These are phyloP conservation scores for Deuterostichococcus epilithicus DNA, from an alignment of 139 green algal genomes.

Conservation along the genomic window DNA sequence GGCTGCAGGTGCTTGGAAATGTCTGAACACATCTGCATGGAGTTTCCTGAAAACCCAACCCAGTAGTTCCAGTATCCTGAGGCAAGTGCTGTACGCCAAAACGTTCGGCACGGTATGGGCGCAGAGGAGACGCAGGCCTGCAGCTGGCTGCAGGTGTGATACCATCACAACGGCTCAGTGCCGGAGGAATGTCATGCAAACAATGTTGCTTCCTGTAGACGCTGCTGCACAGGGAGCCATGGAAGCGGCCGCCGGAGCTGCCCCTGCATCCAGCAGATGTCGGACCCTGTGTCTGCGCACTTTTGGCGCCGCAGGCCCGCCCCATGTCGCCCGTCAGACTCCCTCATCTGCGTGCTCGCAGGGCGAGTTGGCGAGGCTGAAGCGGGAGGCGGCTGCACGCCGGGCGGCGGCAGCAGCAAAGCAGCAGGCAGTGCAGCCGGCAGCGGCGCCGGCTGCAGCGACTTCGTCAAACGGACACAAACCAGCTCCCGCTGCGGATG, in stretches of 20 bases:
- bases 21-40: background rate
- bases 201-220: too few relatives aligned
- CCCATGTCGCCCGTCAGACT: background rate
- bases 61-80: too few relatives aligned
- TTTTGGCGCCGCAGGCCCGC: background rate
- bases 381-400: slow-evolving; percentile 19
- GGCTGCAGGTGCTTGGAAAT: slow-evolving; percentile 17
- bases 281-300: background rate
- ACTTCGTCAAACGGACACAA: background rate
- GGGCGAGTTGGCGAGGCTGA: slow-evolving; percentile 14
- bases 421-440: slow-evolving; percentile 18
- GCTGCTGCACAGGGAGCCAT: too few relatives aligned
- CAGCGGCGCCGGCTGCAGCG: slow-evolving; percentile 3
- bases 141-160: too few relatives aligned
- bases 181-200: too few relatives aligned
- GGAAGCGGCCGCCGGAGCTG: too few relatives aligned
- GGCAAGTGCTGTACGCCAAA: too few relatives aligned
- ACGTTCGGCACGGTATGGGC: too few relatives aligned
- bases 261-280: too few relatives aligned
- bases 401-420: slow-evolving; percentile 21
- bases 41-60: too few relatives aligned
- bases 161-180: too few relatives aligned
- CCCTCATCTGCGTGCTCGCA: slow-evolving; percentile 1
- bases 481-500: background rate
- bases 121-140: too few relatives aligned